Percentiles rank a stretch among this genome's conserved stretches.
Conservation (phyloP, 108 stramenopile species). For the Poteriospumella lacustris region DNA sequence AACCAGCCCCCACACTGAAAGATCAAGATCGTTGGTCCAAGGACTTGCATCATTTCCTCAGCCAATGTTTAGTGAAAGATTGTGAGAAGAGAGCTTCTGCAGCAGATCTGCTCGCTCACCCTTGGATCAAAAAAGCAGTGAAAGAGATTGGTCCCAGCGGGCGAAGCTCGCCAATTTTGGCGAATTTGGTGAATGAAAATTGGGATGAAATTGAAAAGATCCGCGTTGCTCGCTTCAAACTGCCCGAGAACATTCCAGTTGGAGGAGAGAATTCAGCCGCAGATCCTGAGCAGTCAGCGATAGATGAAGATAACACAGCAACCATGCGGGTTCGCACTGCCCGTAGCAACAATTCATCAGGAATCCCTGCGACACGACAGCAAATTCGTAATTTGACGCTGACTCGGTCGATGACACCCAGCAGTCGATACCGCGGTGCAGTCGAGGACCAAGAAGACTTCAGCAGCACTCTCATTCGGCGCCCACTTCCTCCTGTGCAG, state of each 20-base stretch:
- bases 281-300: not conserved
- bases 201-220: constrained; percentile 5
- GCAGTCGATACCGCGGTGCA: too few relatives aligned
- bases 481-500: too few relatives aligned
- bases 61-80: constrained; percentile 43
- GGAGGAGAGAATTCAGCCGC: not conserved
- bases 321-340: not conserved
- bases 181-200: constrained; percentile 12
- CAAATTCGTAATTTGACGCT: not conserved
- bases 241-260: not conserved
- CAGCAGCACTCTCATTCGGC: too few relatives aligned
- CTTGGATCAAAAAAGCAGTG: constrained; percentile 29
- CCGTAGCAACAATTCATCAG: not conserved
- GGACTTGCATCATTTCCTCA: constrained; percentile 46
- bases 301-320: not conserved
- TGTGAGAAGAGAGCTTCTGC: constrained; percentile 31
- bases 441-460: too few relatives aligned
- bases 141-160: constrained; percentile 13
- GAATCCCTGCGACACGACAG: constrained; percentile 2
- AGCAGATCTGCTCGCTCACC: constrained; percentile 30
- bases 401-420: not conserved
- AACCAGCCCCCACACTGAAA: constrained; percentile 52
- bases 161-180: not conserved
- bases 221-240: not conserved
- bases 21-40: constrained; percentile 47